A percentile compares a stretch with the other conserved stretches of the same genome.
phyloP scores from a whole-genome alignment of 2,329 filamentous ascomycete species.

The Lecanicillium sp. region DNA sequence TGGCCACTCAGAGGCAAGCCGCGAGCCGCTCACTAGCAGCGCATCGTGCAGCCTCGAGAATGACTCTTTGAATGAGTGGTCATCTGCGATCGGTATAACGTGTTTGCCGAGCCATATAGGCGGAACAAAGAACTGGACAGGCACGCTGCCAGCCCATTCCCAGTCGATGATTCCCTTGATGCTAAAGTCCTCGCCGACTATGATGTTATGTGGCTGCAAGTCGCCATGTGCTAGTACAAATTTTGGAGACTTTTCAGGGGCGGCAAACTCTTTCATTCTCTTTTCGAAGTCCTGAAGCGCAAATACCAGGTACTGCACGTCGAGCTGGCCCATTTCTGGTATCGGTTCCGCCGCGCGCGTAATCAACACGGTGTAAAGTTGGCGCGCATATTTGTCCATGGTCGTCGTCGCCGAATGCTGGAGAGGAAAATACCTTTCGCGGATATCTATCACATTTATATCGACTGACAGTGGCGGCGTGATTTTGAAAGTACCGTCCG shows the following conservation, averaged over 20 bases:
- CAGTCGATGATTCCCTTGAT: constrained; percentile 13
- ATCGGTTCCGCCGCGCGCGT: neutral
- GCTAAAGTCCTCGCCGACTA: constrained; percentile 5
- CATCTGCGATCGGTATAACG: neutral
- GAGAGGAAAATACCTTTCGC: neutral
- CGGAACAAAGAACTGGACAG: constrained; percentile 1
- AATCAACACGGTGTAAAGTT: neutral
- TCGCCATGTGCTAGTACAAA: constrained; percentile 12
- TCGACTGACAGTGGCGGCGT: constrained; percentile 1
- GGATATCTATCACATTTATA: neutral
- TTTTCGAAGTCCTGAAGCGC: constrained; percentile 3
- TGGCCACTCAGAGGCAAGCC: constrained; percentile 3
- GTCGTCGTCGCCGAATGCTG: neutral
- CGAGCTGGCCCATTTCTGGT: neutral
- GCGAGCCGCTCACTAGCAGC: neutral
- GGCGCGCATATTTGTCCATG: neutral
- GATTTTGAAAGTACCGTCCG: neutral
- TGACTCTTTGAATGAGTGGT: neutral
- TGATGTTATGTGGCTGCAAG: constrained; percentile 11
- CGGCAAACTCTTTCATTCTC: neutral
- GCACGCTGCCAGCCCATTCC: constrained; percentile 10
- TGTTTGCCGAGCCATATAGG: constrained; percentile 8
- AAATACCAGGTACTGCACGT: constrained; percentile 7
- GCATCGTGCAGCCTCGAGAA: neutral
- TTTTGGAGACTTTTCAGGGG: neutral